Evolutionary conservation across 345 rosid genomes (phyloP), one percentile per base, ranked within the genome.

Genomic region (Iberis pinnata): DNA sequence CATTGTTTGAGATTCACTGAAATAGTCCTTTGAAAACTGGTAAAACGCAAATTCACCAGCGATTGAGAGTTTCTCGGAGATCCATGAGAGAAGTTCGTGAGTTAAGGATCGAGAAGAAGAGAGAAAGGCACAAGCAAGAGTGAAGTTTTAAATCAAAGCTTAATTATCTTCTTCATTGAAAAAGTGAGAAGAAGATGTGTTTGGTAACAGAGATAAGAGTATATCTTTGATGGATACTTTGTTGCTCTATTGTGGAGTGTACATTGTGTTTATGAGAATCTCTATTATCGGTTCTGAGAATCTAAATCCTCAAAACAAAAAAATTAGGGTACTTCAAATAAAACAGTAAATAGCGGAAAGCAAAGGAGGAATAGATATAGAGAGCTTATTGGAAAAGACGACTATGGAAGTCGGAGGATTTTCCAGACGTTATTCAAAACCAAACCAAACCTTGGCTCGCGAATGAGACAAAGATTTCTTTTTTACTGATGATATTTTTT

Each of bases 41-140:
- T 9, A n/a, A 35, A 84, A 78, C 4, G 72, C 59, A 1, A 78
- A 64, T 12, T 51, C 67, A 0, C 77, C 83, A 2, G 53, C 45
- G 26, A n/a, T 6, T 0, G 75, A 60, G 25, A 81, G 68, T 49
- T 33, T 45, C n/a, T 43, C 49, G 0, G 92, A 85, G 29, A 87
- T 73, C 96, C 98, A 90, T 3, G 78, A 70, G 65, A 90, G 89
- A 10, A 72, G 71, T 29, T 77, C 81, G 61, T 82, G 80, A 43
- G 67, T 42, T 3, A 89, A 73, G 18, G 71, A 58, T 13, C 63
- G 69, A 6, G 96, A 68, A 44, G 90, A 63, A 43, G 76, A 66
- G 43, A 90, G 69, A 20, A 87, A 41, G 17, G 95, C 90, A 59
- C 81, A 76, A 11, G 87, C 96, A 14, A 84, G 74, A 43, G 72